Conservation (phyloP, 805 yeast genomes). For the Kazachstania psychrophila region DNA sequence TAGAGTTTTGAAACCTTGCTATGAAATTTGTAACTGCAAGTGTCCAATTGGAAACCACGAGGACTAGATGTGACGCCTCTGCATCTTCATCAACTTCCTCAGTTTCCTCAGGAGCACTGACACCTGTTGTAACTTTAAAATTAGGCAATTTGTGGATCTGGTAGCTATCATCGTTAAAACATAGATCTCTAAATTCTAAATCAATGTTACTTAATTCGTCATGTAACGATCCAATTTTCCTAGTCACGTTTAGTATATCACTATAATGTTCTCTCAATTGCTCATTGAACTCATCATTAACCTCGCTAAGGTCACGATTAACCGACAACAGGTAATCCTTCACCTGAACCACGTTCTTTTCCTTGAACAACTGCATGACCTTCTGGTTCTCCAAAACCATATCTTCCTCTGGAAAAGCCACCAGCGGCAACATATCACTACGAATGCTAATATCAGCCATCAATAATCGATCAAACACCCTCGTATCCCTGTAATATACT, state of each 20-base stretch:
- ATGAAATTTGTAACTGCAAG: constrained; percentile 17
- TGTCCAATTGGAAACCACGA: constrained; percentile 20
- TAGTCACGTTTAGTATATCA: constrained; percentile 22
- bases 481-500: too few relatives aligned
- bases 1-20: constrained; percentile 12
- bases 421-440: too few relatives aligned
- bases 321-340: constrained; percentile 8
- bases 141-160: constrained; percentile 19
- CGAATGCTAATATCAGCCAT: too few relatives aligned
- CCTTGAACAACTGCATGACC: constrained; percentile 9
- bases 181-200: constrained; percentile 20
- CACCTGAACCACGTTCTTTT: constrained; percentile 10
- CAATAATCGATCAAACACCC: too few relatives aligned
- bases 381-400: too few relatives aligned
- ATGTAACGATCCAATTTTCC: constrained; percentile 12
- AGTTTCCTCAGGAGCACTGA: not conserved
- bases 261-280: constrained; percentile 18
- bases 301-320: constrained; percentile 4
- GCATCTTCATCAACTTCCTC: not conserved
- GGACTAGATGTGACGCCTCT: constrained; percentile 2
- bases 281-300: constrained; percentile 14
- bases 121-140: constrained; percentile 1
- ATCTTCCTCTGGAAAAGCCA: too few relatives aligned
- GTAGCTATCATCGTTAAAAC: constrained; percentile 23
- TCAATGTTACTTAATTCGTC: constrained; percentile 15